Base-by-base conservation (phyloP, 768 basidiomycete genomes). In the Termitomyces sp. region DNA sequence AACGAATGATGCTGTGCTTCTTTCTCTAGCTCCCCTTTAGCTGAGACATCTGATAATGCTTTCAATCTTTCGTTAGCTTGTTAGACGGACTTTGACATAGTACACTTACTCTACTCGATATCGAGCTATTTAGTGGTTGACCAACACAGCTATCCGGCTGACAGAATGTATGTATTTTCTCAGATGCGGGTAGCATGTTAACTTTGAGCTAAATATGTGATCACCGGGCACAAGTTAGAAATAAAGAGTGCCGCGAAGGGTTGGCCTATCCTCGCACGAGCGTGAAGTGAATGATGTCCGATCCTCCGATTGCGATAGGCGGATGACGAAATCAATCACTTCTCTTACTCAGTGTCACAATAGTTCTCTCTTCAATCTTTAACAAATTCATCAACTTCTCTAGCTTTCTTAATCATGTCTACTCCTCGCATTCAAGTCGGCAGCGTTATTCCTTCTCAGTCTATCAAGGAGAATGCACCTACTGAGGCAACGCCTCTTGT, bases 381-480 rank as follows among this genome's bases (percentile, higher is more conserved):
- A n/a, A n/a, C n/a, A n/a, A n/a, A n/a, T n/a, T n/a, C n/a, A n/a
- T 15, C 24, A 26, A 28, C 22, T 34, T 34, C 18, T 41, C 7
- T 24, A 55, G 51, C 36, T 36, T n/a, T n/a, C 33, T 20, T 22
- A 9, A 41, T 7, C 4, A 62, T 62, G 58, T 53, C 58, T 12
- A 54, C 56, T 29, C n/a, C 60, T 20, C 79, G 82, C 66, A 76
- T 82, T 54, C 66, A 73, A 57, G 68, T 75, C 26, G 85, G 85
- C 31, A 75, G 68, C 36, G 65, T 70, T 1, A 76, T 91, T 37
- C 84, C 86, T 7, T 59, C 74, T 28, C 64, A 73, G 5, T 68
- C 72, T 2, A 75, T 91, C 64, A 89, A 89, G 66, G 85, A 90
- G 65, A 73, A 80, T 54, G 75, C 78, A 20, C 74, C 86, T 0